Evolutionary conservation across 2,329 filamentous ascomycete species (phyloP).

Genomic region (Pestalotiopsis sp.): DNA sequence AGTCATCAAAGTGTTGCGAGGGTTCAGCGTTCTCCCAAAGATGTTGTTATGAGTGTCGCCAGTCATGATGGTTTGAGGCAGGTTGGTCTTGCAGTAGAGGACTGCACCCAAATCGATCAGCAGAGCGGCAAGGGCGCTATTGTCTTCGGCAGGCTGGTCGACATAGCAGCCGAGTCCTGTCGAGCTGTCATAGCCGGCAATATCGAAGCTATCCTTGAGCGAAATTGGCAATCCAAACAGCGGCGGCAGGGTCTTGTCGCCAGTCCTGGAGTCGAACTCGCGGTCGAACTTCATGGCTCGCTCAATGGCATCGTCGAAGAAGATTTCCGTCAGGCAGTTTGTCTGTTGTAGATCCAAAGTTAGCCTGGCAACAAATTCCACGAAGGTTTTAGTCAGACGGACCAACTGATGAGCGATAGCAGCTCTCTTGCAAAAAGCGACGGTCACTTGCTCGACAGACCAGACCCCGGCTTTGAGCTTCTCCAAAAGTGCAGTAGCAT

Average conservation of each 20-base stretch:
- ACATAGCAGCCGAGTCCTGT: constrained; percentile 57
- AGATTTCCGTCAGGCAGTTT: constrained; percentile 44
- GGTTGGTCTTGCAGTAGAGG: constrained; percentile 55
- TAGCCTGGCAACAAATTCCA: too few relatives aligned
- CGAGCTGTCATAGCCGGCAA: constrained; percentile 14
- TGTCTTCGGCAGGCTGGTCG: constrained; percentile 12
- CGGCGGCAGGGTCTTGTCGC: constrained; percentile 45
- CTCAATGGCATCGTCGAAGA: constrained; percentile 45
- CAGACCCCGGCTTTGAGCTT: constrained; percentile 14
- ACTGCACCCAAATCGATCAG: constrained; percentile 49
- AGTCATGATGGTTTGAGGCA: constrained; percentile 55
- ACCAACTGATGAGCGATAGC: constrained; percentile 45
- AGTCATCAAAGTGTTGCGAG: constrained; percentile 33
- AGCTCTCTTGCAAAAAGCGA: constrained; percentile 47
- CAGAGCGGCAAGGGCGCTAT: constrained; percentile 40
- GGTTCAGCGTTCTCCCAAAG: constrained; percentile 43
- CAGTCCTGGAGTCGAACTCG: constrained; percentile 30
- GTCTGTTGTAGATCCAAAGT: constrained; percentile 11
- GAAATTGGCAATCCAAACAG: constrained; percentile 62
- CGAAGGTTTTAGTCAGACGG: too few relatives aligned
- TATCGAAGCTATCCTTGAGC: constrained; percentile 26
- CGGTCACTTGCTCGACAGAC: constrained; percentile 34
- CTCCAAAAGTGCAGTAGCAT: constrained; percentile 17
- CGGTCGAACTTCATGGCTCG: constrained; percentile 40
- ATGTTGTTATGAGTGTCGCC: constrained; percentile 43